Conservation (phyloP, 768 basidiomycete species). For the Termitomyces titanicus region DNA sequence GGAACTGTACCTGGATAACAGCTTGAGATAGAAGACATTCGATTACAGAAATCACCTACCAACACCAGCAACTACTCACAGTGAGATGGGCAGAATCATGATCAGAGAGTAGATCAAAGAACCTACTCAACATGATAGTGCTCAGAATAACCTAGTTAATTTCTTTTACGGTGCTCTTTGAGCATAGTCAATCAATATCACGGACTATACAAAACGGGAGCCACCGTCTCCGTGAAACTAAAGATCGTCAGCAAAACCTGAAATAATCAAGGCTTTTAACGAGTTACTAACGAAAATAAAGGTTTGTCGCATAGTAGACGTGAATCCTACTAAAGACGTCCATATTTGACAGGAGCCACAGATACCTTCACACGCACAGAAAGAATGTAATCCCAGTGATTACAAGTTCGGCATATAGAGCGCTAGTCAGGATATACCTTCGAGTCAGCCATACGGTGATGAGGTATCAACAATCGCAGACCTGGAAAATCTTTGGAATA, state of each 20-base stretch:
- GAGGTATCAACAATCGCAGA: background rate
- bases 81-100: background rate
- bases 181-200: no score
- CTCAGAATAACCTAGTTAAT: background rate
- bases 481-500: background rate
- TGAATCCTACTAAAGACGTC: background rate
- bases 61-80: background rate
- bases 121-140: background rate
- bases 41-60: background rate
- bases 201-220: background rate
- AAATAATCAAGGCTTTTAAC: background rate
- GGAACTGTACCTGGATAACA: background rate
- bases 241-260: background rate
- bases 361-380: background rate
- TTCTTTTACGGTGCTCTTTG: background rate
- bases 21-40: no score
- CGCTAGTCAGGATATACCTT: background rate
- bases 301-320: constrained; percentile 1
- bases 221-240: background rate
- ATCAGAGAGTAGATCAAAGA: background rate
- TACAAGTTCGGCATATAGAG: background rate
- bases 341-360: background rate
- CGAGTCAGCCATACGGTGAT: background rate
- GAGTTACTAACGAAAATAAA: background rate
- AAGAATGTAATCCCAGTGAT: constrained; percentile 1